These are phyloP conservation scores for Posidonia australis DNA, from an alignment of 106 monocot species.

Conservation along the genomic window DNA sequence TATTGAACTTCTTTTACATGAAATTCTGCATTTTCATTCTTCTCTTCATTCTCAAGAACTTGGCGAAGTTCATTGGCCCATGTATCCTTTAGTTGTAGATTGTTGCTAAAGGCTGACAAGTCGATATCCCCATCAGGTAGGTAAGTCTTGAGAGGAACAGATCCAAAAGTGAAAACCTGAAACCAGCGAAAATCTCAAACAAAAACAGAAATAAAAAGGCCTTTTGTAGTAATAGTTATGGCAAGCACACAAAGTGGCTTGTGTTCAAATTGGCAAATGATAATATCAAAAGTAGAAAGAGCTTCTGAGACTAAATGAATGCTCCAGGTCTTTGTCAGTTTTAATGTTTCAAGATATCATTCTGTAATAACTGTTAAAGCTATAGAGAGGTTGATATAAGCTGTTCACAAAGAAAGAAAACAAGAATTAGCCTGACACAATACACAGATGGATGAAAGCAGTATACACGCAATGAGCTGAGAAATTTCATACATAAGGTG, in stretches of 20 bases:
- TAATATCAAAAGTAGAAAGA: neutral
- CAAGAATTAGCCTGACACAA: no score
- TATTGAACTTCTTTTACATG: constrained; percentile 70
- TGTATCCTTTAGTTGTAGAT: constrained; percentile 57
- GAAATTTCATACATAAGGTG: no score
- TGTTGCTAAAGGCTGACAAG: constrained; percentile 61
- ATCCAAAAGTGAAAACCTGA: constrained; percentile 95
- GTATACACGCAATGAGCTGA: no score
- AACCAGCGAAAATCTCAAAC: neutral
- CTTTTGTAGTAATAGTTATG: no score
- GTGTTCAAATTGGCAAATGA: neutral
- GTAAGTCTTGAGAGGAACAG: constrained; percentile 95
- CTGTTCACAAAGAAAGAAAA: no score
- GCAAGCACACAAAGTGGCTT: neutral
- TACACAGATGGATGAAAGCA: no score
- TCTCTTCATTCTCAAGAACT: constrained; percentile 73
- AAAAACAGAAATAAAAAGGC: neutral
- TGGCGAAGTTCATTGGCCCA: constrained; percentile 74
- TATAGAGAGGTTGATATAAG: no score
- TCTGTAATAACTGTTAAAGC: neutral
- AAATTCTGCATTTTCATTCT: constrained; percentile 70
- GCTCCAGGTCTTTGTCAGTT: neutral
- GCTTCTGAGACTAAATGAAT: neutral
- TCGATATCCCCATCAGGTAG: constrained; percentile 98
- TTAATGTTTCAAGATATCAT: neutral